phyloP scores from a whole-genome alignment of 768 basidiomycete species.

The Mycena albidolilacea region DNA sequence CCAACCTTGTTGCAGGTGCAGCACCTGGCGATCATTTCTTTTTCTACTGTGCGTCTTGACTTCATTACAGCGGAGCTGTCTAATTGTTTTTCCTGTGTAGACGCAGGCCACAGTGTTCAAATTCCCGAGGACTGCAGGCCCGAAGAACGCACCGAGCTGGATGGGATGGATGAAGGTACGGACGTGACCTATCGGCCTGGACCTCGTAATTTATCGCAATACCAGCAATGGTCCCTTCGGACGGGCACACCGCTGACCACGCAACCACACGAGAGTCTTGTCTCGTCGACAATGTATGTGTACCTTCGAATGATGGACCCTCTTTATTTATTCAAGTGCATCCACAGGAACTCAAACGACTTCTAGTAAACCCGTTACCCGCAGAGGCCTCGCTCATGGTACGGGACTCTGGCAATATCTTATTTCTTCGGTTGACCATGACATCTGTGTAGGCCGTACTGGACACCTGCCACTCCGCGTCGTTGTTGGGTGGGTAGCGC shows the following conservation, averaged over 20 bases:
- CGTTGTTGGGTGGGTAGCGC: conserved; percentile 8
- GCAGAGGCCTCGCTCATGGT: conserved; percentile 22
- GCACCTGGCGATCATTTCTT: conserved; percentile 28
- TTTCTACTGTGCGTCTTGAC: conserved; percentile 23
- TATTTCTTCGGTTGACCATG: not conserved
- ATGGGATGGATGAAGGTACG: conserved; percentile 28
- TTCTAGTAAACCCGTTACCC: conserved; percentile 20
- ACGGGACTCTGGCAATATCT: not conserved
- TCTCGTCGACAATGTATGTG: conserved; percentile 27
- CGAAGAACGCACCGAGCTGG: conserved; percentile 21
- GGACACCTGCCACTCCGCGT: conserved; percentile 30
- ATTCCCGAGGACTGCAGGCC: conserved; percentile 10
- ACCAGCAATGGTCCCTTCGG: conserved; percentile 26
- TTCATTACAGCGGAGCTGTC: too few species aligned
- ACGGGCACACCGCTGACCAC: conserved; percentile 15
- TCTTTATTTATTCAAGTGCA: not conserved
- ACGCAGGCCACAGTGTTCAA: conserved; percentile 28
- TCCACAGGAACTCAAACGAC: conserved; percentile 28
- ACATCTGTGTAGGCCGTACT: conserved; percentile 2
- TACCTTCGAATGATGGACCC: not conserved
- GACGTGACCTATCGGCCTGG: not conserved
- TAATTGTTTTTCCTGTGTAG: not conserved
- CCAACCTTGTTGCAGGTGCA: conserved; percentile 15
- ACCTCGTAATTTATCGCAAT: not conserved
- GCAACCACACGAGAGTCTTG: conserved; percentile 15